Conservation (phyloP, 441 rosid genomes). For the Theobroma grandiflorum region DNA sequence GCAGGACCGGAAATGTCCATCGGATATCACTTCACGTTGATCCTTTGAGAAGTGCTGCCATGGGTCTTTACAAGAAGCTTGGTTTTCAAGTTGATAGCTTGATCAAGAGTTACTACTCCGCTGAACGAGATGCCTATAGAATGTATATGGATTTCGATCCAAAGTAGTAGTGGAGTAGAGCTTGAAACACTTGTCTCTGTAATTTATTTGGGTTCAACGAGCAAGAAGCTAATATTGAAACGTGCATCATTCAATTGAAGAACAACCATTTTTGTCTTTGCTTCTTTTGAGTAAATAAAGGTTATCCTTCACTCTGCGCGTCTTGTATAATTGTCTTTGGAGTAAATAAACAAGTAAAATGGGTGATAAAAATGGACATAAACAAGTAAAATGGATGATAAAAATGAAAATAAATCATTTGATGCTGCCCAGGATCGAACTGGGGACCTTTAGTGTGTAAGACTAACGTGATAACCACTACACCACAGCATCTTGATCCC, state of each 20-base stretch:
- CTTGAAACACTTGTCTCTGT: not conserved
- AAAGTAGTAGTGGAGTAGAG: conserved; percentile 12
- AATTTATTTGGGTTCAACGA: not conserved
- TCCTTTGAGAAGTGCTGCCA: conserved; percentile 62
- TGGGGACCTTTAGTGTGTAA: conserved; percentile 41
- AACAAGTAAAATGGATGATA: not conserved
- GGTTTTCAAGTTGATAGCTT: conserved; percentile 74
- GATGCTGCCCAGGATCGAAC: conserved; percentile 45
- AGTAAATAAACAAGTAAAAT: not conserved
- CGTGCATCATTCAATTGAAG: not conserved
- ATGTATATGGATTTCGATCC: conserved; percentile 73
- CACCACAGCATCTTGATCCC: conserved; percentile 23
- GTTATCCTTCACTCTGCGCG: not conserved
- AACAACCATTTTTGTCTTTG: not conserved
- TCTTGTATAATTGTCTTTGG: not conserved
- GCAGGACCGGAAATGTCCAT: conserved; percentile 64
- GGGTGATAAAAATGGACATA: not conserved
- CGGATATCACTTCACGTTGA: conserved; percentile 80
- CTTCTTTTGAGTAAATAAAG: not conserved
- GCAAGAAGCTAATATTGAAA: not conserved
- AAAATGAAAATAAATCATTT: not conserved
- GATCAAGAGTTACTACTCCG: conserved; percentile 66
- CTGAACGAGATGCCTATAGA: conserved; percentile 71
- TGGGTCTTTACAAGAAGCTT: conserved; percentile 67
- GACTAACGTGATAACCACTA: conserved; percentile 42